Conservation (phyloP, 768 basidiomycete genomes). For the Gelatoporia subvermispora region DNA sequence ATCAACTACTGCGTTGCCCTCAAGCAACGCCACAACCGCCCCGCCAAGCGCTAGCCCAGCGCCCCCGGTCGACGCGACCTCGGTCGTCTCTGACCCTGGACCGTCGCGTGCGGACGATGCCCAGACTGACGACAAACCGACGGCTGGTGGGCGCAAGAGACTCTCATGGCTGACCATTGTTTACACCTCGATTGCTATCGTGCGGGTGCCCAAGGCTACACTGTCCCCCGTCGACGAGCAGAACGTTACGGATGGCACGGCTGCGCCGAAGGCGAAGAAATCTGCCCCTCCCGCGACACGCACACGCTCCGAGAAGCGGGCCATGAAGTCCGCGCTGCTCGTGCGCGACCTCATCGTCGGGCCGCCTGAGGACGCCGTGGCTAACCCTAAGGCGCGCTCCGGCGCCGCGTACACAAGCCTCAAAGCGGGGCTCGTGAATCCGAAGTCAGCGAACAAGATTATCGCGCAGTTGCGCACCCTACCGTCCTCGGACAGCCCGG, state of each 20-base stretch:
- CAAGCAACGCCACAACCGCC: neutral
- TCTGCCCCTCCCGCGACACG: constrained; percentile 2
- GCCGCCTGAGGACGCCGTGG: constrained; percentile 26
- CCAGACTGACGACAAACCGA: neutral
- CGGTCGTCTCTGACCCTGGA: neutral
- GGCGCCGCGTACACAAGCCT: constrained; percentile 40
- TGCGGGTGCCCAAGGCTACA: constrained; percentile 7
- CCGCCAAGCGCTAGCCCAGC: neutral
- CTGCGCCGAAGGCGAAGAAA: constrained; percentile 5
- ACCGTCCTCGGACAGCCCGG: constrained; percentile 40
- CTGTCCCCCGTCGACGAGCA: constrained; percentile 6
- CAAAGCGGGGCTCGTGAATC: constrained; percentile 61
- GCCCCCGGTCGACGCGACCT: neutral
- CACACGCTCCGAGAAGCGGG: constrained; percentile 50
- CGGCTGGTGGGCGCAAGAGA: neutral
- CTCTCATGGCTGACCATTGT: constrained; percentile 3
- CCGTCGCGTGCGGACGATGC: neutral
- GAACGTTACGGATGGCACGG: constrained; percentile 5
- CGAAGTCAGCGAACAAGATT: constrained; percentile 64
- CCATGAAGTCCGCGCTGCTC: constrained; percentile 57
- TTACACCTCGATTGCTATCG: neutral
- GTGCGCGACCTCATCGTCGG: constrained; percentile 71
- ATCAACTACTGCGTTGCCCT: neutral
- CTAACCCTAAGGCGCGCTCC: constrained; percentile 35
- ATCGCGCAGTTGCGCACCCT: constrained; percentile 66